phyloP scores from a whole-genome alignment of 352 stramenopile species.

The Globisporangium acanthophoron region DNA sequence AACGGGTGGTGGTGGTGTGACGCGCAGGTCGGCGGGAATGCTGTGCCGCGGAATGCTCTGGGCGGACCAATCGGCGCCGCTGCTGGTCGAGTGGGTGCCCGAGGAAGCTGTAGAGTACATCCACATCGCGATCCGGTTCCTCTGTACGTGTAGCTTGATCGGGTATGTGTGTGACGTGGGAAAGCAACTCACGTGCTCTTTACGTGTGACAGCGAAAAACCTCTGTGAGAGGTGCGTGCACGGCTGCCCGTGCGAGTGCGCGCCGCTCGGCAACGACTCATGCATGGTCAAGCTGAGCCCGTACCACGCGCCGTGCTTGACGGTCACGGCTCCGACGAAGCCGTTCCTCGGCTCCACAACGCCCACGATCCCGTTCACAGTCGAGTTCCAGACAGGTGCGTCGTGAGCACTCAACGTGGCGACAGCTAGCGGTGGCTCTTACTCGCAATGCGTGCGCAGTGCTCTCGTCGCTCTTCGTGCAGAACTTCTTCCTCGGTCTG shows the following conservation, averaged over 20 bases:
- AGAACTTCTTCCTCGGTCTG: conserved; percentile 72
- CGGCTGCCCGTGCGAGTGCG: conserved; percentile 55
- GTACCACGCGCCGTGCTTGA: conserved; percentile 77
- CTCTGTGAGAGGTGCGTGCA: conserved; percentile 72
- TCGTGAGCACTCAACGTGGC: neutral
- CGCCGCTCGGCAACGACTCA: conserved; percentile 16
- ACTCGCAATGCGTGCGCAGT: conserved; percentile 20
- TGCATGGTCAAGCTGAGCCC: conserved; percentile 69
- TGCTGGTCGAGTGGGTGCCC: conserved; percentile 31
- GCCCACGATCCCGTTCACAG: conserved; percentile 39
- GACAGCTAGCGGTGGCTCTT: neutral
- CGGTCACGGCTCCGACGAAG: conserved; percentile 42
- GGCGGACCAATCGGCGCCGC: conserved; percentile 31
- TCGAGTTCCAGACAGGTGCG: conserved; percentile 71
- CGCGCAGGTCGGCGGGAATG: conserved; percentile 40
- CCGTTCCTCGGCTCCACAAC: conserved; percentile 46
- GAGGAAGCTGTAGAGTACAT: conserved; percentile 31
- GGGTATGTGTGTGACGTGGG: too few species aligned
- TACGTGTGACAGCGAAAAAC: conserved; percentile 29
- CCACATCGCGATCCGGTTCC: conserved; percentile 39
- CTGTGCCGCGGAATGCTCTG: conserved; percentile 49
- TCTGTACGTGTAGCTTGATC: conserved; percentile 22
- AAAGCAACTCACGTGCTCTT: neutral
- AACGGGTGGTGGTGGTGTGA: neutral
- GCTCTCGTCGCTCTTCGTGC: conserved; percentile 60